Base-by-base conservation (phyloP, 2,329 filamentous ascomycete species). In the Atkinsonella texensis region DNA sequence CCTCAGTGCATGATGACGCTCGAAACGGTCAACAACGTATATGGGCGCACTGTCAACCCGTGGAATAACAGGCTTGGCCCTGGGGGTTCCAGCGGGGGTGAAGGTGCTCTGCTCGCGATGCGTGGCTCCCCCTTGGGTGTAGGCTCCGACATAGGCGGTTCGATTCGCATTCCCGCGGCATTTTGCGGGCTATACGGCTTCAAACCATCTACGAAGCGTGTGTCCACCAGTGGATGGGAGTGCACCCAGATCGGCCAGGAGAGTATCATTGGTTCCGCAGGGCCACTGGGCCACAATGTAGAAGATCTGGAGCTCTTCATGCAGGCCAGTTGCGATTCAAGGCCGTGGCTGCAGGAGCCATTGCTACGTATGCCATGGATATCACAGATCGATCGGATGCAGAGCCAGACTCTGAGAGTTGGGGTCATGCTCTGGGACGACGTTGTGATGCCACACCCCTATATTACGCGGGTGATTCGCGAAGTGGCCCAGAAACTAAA, bases 31-130 rank as follows among this genome's bases (percentile, higher is more conserved):
- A 84, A 82, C 58, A 84, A 86, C 56, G 64, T 84, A 18, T 81
- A 77, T 52, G 82, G 81, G 1, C 73, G 77, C 35, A 79, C 79
- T 0, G 65, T 84, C 3, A 86, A 85, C 59, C 83, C 84, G 0
- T 69, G 75, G 52, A 85, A 84, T 53, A 72, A 77, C 1, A 67
- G 72, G 18, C 69, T 83, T 33, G 80, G 77, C 0, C 73, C 80
- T 0, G 84, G 84, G 5, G 84, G 85, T 2, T 80, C 75, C 10
- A 80, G 77, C 0, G 84, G 84, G 11, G 84, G 84, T 0, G 70
- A 72, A 51, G 65, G 62, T 1, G 70, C 72, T 0, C 56, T 73
- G 0, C 43, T 73, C 2, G 69, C 67, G 1, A 61, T 72, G 38
- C 61, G 69, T 3, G 71, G 71, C 17, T 70, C 68, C 18, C 54